These are phyloP conservation scores for Suhomyces coccinellae DNA, from an alignment of 1,139 yeast species.

Conservation along the genomic window DNA sequence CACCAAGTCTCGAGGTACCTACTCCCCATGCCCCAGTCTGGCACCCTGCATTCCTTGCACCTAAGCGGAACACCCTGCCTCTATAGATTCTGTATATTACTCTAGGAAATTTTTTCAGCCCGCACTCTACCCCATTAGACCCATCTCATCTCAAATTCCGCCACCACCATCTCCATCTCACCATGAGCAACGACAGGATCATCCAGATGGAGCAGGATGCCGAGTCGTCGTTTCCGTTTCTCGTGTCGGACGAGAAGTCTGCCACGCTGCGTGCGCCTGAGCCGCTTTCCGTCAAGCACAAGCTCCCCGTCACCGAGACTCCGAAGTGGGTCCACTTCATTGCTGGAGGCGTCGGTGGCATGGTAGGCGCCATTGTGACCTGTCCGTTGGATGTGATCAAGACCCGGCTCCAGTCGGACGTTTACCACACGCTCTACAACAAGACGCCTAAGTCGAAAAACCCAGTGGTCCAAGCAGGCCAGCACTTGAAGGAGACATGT, in stretches of 20 bases:
- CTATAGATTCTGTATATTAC: conserved; percentile 1
- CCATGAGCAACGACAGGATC: conserved; percentile 15
- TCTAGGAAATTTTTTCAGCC: conserved; percentile 2
- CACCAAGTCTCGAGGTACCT: too few relatives aligned
- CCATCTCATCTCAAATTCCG: conserved; percentile 2
- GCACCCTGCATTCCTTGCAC: too few relatives aligned
- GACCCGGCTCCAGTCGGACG: conserved; percentile 91
- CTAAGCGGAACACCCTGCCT: neutral
- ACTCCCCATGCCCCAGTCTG: too few relatives aligned
- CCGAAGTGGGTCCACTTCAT: conserved; percentile 95
- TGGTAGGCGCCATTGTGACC: conserved; percentile 94
- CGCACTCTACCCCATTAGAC: neutral
- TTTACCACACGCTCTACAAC: conserved; percentile 48
- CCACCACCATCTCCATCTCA: neutral
- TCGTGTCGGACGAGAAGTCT: conserved; percentile 72
- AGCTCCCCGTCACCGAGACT: conserved; percentile 16
- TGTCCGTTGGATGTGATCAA: conserved; percentile 97
- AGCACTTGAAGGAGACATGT: conserved; percentile 83
- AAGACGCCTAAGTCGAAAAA: conserved; percentile 43
- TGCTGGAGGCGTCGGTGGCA: conserved; percentile 99
- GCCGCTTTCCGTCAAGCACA: conserved; percentile 22
- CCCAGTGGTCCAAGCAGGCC: conserved; percentile 47
- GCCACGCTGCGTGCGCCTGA: conserved; percentile 42
- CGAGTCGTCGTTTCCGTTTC: conserved; percentile 55
- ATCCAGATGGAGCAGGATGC: conserved; percentile 53